Conservation (phyloP, 805 yeast species). For the Vanderwaltozyma tropicalis region DNA sequence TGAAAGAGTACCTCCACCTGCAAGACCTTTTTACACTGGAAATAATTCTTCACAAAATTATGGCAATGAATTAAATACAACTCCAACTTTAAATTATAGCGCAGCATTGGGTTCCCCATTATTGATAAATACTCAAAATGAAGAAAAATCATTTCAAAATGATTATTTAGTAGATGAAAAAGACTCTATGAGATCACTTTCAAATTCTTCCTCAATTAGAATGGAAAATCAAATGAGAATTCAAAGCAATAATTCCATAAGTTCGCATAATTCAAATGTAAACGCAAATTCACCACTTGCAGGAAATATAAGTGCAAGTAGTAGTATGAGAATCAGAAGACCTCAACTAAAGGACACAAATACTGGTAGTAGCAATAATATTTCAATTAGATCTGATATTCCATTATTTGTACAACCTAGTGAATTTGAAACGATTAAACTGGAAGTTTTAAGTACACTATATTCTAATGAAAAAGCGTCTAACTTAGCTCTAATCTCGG, state of each 20-base stretch:
- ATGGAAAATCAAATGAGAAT: too few relatives aligned
- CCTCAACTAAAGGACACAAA: background rate
- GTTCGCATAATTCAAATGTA: background rate
- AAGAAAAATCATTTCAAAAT: background rate
- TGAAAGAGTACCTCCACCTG: background rate
- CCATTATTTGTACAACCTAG: constrained; percentile 49
- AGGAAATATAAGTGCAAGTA: background rate
- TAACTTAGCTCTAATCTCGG: constrained; percentile 43
- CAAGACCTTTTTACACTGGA: background rate
- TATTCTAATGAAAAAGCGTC: constrained; percentile 45
- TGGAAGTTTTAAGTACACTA: constrained; percentile 43
- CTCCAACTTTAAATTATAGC: background rate
- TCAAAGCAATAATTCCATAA: background rate
- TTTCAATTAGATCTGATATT: constrained; percentile 24
- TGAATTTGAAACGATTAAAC: constrained; percentile 41
- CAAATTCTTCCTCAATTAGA: background rate
- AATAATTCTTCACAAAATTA: too few relatives aligned
- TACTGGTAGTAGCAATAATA: background rate
- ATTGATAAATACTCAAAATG: background rate
- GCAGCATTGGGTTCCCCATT: background rate
- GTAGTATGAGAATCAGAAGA: background rate
- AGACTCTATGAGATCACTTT: background rate
- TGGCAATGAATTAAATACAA: background rate
- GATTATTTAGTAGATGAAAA: background rate
- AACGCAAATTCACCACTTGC: background rate